Evolutionary conservation across 1,284 basidiomycete species (phyloP).

Genomic region (Ustilago nuda): DNA sequence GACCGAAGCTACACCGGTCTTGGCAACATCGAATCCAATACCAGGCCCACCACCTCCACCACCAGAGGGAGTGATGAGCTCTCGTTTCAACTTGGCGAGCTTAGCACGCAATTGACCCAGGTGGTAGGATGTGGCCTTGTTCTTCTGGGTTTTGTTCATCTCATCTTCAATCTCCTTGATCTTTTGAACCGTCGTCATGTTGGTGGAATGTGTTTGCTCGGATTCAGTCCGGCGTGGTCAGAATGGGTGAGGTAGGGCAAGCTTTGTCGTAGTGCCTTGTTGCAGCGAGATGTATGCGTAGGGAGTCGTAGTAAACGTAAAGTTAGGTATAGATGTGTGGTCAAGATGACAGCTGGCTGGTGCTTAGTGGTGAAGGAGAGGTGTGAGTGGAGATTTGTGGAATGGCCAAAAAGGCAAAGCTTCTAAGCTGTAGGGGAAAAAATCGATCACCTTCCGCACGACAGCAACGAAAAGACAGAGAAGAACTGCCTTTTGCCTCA

Average conservation of each 20-base stretch:
- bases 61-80: constrained; percentile 84
- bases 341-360: background rate
- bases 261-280: background rate
- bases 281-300: background rate
- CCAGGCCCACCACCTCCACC: constrained; percentile 81
- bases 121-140: constrained; percentile 85
- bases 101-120: constrained; percentile 97
- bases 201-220: constrained; percentile 18
- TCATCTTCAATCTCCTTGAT: constrained; percentile 69
- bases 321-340: background rate
- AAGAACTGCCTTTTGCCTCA: background rate
- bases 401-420: constrained; percentile 6
- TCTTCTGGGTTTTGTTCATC: constrained; percentile 81
- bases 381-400: constrained; percentile 2
- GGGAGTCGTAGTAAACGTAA: no score
- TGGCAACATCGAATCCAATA: constrained; percentile 86
- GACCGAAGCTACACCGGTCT: constrained; percentile 94
- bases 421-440: constrained; percentile 24
- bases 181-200: constrained; percentile 62
- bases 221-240: constrained; percentile 33
- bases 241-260: background rate
- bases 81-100: constrained; percentile 93
- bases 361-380: background rate
- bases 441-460: constrained; percentile 41
- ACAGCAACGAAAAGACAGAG: constrained; percentile 10